Evolutionary conservation across 2,329 filamentous ascomycete genomes (phyloP).

Genomic region (Colletotrichum tamarilloi): DNA sequence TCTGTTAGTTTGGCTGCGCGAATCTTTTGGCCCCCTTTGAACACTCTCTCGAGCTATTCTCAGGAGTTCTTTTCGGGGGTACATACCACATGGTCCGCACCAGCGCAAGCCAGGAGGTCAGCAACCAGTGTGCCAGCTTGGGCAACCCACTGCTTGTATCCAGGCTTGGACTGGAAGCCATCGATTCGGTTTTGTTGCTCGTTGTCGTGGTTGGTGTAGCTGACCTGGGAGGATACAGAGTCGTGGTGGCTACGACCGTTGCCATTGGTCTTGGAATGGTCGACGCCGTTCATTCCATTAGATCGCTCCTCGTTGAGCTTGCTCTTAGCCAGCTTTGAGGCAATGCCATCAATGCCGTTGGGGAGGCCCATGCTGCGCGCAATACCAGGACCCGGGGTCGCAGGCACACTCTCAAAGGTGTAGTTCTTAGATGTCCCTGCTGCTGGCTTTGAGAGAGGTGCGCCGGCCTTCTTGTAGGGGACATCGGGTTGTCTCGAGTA

Average conservation of each 20-base stretch:
- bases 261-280: constrained; percentile 41
- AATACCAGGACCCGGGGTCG: constrained; percentile 81
- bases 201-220: constrained; percentile 69
- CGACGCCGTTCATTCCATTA: constrained; percentile 43
- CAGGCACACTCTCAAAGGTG: constrained; percentile 92
- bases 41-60: neutral
- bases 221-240: constrained; percentile 55
- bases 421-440: constrained; percentile 66
- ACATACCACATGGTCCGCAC: constrained; percentile 84
- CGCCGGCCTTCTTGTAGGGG: constrained; percentile 95
- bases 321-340: constrained; percentile 78
- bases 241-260: constrained; percentile 51
- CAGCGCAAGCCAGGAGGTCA: constrained; percentile 93
- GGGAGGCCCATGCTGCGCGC: constrained; percentile 73
- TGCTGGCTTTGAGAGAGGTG: constrained; percentile 81
- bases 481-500: constrained; percentile 97
- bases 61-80: neutral
- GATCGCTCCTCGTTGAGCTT: constrained; percentile 62
- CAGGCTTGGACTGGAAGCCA: constrained; percentile 81
- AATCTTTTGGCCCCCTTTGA: too few species aligned
- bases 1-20: neutral
- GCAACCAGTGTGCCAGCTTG: constrained; percentile 96
- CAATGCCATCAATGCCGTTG: constrained; percentile 76
- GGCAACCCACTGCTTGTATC: constrained; percentile 98
- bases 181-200: constrained; percentile 67